Evolutionary conservation across 106 monocot genomes (phyloP).

Genomic region (Gastrodia elata): DNA sequence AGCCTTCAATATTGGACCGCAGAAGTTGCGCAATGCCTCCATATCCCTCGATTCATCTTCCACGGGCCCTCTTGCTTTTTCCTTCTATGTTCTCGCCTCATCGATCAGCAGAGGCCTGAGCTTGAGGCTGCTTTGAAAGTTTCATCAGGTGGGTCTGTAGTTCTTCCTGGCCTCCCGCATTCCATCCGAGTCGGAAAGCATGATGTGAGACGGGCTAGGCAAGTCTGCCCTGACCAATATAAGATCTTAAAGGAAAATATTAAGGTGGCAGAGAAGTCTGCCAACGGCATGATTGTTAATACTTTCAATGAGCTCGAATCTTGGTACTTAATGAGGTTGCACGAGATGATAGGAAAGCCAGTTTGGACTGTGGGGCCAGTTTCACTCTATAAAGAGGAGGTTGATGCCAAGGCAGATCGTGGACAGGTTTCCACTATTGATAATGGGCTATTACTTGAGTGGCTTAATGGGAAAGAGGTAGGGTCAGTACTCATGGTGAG

Average conservation of each 20-base stretch:
- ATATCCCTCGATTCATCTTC: slow-evolving; percentile 37
- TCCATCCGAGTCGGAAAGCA: not conserved
- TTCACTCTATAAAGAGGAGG: not conserved
- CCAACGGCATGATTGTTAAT: not conserved
- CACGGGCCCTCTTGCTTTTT: slow-evolving; percentile 31
- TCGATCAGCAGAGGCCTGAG: not conserved
- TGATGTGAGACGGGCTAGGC: not conserved
- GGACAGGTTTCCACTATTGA: too few species aligned
- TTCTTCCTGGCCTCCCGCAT: too few species aligned
- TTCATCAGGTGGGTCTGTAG: too few species aligned
- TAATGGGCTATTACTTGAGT: too few species aligned
- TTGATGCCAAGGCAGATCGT: not conserved
- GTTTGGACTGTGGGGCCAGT: slow-evolving; percentile 15
- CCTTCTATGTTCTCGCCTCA: not conserved
- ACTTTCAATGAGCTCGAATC: slow-evolving; percentile 7
- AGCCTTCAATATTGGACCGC: slow-evolving; percentile 15
- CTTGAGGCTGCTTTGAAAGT: not conserved
- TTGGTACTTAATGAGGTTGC: not conserved
- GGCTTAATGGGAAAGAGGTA: slow-evolving; percentile 21
- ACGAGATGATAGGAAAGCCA: not conserved
- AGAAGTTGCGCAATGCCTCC: slow-evolving; percentile 18
- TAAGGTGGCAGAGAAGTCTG: not conserved
- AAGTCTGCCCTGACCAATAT: slow-evolving; percentile 10
- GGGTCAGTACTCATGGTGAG: slow-evolving; percentile 38
- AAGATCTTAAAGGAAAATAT: too few species aligned